Base-by-base conservation (phyloP, 1,139 yeast genomes). In the Nakaseomyces bracarensis region DNA sequence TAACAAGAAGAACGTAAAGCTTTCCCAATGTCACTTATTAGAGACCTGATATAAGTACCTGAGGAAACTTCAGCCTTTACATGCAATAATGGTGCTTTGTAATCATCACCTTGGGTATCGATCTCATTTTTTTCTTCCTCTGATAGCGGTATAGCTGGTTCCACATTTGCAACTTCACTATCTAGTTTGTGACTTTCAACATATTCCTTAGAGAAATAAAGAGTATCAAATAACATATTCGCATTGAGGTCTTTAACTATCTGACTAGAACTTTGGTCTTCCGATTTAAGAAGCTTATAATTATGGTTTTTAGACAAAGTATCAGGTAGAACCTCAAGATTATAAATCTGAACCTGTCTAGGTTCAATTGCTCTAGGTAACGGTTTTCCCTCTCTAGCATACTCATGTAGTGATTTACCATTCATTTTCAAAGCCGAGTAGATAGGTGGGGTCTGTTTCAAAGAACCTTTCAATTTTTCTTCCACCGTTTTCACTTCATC, bases 361-460 rank as follows among this genome's bases (percentile, higher is more conserved):
- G 83, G 74, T 55, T 84, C 79, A 44, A 93, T 86, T 16, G 80
- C 75, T 43, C 75, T 74, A 0, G 98, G 98, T 30, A 91, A 70
- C 0, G 95, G 93, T 36, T 76, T 70, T 0, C 95, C 95, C 50
- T 83, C 77, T 52, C 98, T 73, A 1, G 98, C 98, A 59, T 93
- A 93, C 53, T 89, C 96, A 59, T 91, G 89, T 43, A 93, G 66
- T 4, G 95, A 94, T 63, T 82, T 87, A 21, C 99, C 99, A 55
- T 87, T 81, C 79, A 93, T 82, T 58, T 89, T 91, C 49, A 93
- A 68, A 0, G 98, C 98, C 28, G 96, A 86, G 60, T 78, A 91
- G 13, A 91, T 82, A 0, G 99, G 98, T 10, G 99, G 98, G 1
- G 94, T 83, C 63, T 93, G 99, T 53, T 74, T 72, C 44, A 89